phyloP scores from a whole-genome alignment of 768 basidiomycete genomes.

The Boletus insuetus region DNA sequence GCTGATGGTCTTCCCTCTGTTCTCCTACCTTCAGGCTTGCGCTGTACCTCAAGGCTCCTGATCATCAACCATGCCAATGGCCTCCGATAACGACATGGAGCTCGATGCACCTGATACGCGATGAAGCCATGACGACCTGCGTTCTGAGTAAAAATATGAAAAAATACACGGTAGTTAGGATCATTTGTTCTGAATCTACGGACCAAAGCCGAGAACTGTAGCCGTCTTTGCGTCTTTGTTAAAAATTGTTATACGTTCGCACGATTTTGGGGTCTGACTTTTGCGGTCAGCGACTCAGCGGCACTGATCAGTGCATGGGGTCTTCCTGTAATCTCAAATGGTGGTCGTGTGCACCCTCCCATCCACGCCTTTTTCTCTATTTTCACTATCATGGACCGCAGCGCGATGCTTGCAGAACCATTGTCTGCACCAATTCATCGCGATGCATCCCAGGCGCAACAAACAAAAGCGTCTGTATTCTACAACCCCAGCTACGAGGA shows the following conservation, averaged over 20 bases:
- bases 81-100: too few species aligned
- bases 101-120: too few species aligned
- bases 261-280: too few species aligned
- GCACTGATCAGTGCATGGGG: not conserved
- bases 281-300: not conserved
- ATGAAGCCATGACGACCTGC: too few species aligned
- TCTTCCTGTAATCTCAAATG: not conserved
- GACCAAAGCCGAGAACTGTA: not conserved
- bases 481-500: constrained; percentile 4
- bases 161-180: not conserved
- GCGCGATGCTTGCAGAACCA: constrained; percentile 11
- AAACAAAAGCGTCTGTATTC: constrained; percentile 2
- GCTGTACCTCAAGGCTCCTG: too few species aligned
- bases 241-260: too few species aligned
- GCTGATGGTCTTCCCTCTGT: too few species aligned
- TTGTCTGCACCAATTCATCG: not conserved
- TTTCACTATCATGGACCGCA: constrained; percentile 14
- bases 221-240: too few species aligned
- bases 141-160: not conserved
- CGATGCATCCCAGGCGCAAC: constrained; percentile 3
- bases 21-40: too few species aligned
- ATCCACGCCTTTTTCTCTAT: not conserved
- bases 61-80: too few species aligned
- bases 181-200: not conserved
- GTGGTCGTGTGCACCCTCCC: constrained; percentile 23